A percentile compares a stretch with the other conserved stretches of the same genome.
Conservation (phyloP, 1,284 basidiomycete species). For the Fomitiporia mediterranea region DNA sequence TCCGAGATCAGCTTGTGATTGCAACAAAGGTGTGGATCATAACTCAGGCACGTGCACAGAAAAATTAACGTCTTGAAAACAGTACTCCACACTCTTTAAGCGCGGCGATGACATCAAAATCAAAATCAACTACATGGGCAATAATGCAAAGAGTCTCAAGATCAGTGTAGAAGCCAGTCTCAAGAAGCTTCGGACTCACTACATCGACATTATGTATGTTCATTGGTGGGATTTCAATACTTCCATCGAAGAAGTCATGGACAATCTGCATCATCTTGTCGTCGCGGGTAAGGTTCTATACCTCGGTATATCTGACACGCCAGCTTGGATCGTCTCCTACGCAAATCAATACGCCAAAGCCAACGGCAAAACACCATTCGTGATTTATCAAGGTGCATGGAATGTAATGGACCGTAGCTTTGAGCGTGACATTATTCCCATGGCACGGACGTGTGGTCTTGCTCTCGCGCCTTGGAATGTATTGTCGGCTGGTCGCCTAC, state of each 20-base stretch:
- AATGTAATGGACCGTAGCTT: constrained; percentile 42
- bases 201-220: constrained; percentile 50
- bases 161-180: constrained; percentile 43
- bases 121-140: constrained; percentile 43
- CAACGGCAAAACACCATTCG: constrained; percentile 44
- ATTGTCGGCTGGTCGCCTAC: constrained; percentile 26
- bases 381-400: constrained; percentile 53
- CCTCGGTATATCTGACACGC: constrained; percentile 38
- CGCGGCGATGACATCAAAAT: constrained; percentile 28
- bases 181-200: constrained; percentile 52
- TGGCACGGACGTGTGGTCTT: constrained; percentile 32
- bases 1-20: constrained; percentile 41
- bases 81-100: constrained; percentile 36
- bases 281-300: constrained; percentile 45
- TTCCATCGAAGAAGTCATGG: constrained; percentile 53
- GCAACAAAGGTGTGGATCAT: constrained; percentile 34
- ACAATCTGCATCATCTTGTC: constrained; percentile 41
- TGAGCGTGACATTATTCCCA: constrained; percentile 51
- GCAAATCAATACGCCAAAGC: constrained; percentile 37
- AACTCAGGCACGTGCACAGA: constrained; percentile 8
- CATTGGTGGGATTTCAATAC: constrained; percentile 54
- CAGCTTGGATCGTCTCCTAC: constrained; percentile 37
- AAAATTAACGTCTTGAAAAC: constrained; percentile 6
- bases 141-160: constrained; percentile 42
- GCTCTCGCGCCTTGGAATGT: constrained; percentile 30